These are phyloP conservation scores for Clarireedia hainanense DNA, from an alignment of 2,329 filamentous ascomycete genomes.

Conservation along the genomic window DNA sequence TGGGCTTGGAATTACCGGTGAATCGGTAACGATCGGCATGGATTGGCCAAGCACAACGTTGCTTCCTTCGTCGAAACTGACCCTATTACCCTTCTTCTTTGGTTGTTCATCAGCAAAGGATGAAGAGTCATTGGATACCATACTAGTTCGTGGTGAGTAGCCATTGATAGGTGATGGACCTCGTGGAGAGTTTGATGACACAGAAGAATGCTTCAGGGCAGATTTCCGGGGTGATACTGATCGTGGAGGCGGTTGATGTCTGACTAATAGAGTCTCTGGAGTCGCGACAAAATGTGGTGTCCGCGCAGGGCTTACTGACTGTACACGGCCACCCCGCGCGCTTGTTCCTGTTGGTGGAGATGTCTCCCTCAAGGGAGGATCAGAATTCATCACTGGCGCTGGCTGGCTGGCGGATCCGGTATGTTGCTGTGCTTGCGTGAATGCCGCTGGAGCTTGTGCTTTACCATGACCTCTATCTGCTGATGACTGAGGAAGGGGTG, in stretches of 20 bases:
- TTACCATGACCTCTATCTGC: constrained; percentile 21
- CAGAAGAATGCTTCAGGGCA: constrained; percentile 54
- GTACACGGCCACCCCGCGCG: constrained; percentile 28
- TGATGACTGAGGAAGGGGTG: constrained; percentile 19
- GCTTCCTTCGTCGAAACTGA: constrained; percentile 67
- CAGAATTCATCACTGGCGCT: constrained; percentile 9
- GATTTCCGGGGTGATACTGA: constrained; percentile 73
- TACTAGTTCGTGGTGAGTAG: constrained; percentile 30
- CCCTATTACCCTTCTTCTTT: constrained; percentile 59
- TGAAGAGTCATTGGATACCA: constrained; percentile 33
- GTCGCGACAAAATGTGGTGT: constrained; percentile 58
- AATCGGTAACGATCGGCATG: constrained; percentile 33
- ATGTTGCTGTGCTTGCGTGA: constrained; percentile 16
- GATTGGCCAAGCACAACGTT: constrained; percentile 46
- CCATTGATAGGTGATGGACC: constrained; percentile 40
- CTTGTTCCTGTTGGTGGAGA: constrained; percentile 17
- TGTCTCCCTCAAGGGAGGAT: constrained; percentile 12
- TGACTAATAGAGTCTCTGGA: constrained; percentile 47
- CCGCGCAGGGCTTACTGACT: constrained; percentile 53
- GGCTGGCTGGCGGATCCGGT: constrained; percentile 21
- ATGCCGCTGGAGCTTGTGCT: constrained; percentile 17
- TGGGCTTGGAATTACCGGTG: constrained; percentile 34
- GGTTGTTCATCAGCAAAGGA: constrained; percentile 21
- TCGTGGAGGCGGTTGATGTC: constrained; percentile 61
- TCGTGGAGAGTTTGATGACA: constrained; percentile 41